Evolutionary conservation across 164 flowering plant species (phyloP), one percentile per base, ranked within the genome.

Genomic region (Euptelea pleiosperma): DNA sequence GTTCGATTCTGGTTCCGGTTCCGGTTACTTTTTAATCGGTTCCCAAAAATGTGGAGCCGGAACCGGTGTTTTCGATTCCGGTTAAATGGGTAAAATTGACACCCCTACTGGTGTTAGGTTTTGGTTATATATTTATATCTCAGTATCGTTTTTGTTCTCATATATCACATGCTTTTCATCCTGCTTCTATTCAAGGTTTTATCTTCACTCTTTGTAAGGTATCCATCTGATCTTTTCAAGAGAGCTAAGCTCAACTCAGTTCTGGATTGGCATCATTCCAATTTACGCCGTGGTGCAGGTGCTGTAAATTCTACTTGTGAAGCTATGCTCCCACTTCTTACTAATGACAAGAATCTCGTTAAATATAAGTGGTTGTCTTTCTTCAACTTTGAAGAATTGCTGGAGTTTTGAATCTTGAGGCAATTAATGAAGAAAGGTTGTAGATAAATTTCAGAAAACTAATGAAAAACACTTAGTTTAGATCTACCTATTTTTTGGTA

Each of bases 241-340:
- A 90, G 97, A 73, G 92, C 92, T 41, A 83, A 77, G 75, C 72
- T 90, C 22, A 68, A 93, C 52, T 84, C 95, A 1, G 86, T 88
- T 30, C 69, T 93, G 67, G 96, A 93, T 70, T 90, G 97, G 99
- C 99, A 93, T 70, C 96, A 88, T 53, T 65, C 86, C 36, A 84
- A 88, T 69, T 65, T 93, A 58, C 97, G 97, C 25, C 65, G 55
- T 62, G 97, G 91, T 68, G 74, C 90, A 78, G 87, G 96, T 89
- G 10, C 35, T 44, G 8, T 37, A 46, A 8, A 41, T 43, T 54
- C 25, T 15, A 26, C 33, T 34, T 22, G 29, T 29, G 26, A 9
- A 18, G 2, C 15, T 30, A 4, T 18, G 7, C 21, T 3, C 36
- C 25, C 30, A 55, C 39, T 55, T 3, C 11, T 55, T 43, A 6